Evolutionary conservation across 2,329 filamentous ascomycete genomes (phyloP), one percentile per base, ranked within the genome.

Genomic region (Sporothrix euskadiensis): DNA sequence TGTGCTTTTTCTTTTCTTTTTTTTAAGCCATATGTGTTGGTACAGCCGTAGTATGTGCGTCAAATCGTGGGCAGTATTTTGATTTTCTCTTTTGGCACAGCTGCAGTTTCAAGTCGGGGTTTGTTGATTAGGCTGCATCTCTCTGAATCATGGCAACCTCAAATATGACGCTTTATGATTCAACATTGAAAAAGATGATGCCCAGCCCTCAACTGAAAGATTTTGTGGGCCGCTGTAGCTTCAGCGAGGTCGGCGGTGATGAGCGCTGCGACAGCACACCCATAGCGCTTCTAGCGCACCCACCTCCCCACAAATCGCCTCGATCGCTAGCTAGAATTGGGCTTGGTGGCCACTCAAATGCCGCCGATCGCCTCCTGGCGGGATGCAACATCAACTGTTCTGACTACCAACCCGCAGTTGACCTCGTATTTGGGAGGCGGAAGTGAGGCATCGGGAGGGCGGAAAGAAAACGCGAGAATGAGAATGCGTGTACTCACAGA

Each of bases 351-450:
- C 30, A 32, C 54, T 39, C 44, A 49, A 54, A 22, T 54, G 65
- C 65, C 65, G 65, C 47, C 65, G 65, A 52, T 69, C 65, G 30
- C 19, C 65, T 69, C 47, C 35, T 69, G 65, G 65, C 41, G 65
- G 44, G 30, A 54, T 54, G 65, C 44, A 69, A 54, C 65, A 19
- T 69, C 47, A 16, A 59, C 30, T 3, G 57, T 35, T 35, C 35
- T 35, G 35, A 35, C 8, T 10, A 12, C 12, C 5, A 44, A 44
- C 6, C 41, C 6, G 6, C 41, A 10, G 44, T 65, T n/a, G 5
- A 44, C 35, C 59, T 65, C 59, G 57, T 61, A 61, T 39, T 61
- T 39, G 32, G n/a, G n/a, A 56, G 22, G 52, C 14, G 35, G 12
- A 26, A 65, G 19, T 22, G 39, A 22, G 59, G 35, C 39, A 39